These are phyloP conservation scores for Tetracentron sinense DNA, from an alignment of 164 flowering plant species.

Conservation along the genomic window DNA sequence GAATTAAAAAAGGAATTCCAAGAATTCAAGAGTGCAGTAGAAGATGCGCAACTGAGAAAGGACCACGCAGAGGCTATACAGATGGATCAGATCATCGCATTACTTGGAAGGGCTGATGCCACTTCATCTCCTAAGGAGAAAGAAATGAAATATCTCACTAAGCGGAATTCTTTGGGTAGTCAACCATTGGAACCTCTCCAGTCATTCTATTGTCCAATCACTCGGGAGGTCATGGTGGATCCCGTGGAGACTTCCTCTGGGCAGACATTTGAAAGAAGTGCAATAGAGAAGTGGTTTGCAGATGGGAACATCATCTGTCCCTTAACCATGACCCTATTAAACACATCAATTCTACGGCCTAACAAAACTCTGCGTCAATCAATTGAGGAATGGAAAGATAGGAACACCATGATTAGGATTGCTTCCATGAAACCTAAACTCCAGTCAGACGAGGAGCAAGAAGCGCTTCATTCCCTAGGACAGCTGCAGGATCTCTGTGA, in stretches of 20 bases:
- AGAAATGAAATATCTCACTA: constrained; percentile 39
- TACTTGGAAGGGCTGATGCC: constrained; percentile 70
- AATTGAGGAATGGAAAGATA: constrained; percentile 80
- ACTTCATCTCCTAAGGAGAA: constrained; percentile 50
- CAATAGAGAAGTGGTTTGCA: constrained; percentile 64
- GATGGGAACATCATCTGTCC: constrained; percentile 57
- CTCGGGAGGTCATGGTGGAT: constrained; percentile 62
- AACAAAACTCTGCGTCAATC: constrained; percentile 69
- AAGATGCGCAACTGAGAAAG: constrained; percentile 46
- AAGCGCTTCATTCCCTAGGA: constrained; percentile 40
- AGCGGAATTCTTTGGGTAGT: constrained; percentile 54
- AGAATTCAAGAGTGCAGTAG: constrained; percentile 62
- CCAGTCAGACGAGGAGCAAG: constrained; percentile 40
- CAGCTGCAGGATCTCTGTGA: constrained; percentile 53
- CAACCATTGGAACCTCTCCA: constrained; percentile 70
- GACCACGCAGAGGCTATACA: constrained; percentile 70
- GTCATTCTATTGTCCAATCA: constrained; percentile 65
- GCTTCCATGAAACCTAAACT: constrained; percentile 46
- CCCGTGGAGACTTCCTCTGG: constrained; percentile 79
- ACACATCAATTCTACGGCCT: constrained; percentile 44
- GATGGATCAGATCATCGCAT: constrained; percentile 77
- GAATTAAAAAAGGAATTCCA: constrained; percentile 52
- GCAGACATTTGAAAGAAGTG: constrained; percentile 69
- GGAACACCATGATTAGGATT: constrained; percentile 63
- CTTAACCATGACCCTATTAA: constrained; percentile 45